Evolutionary conservation across 2,329 filamentous ascomycete genomes (phyloP), one percentile per base, ranked within the genome.

Genomic region (Penicillium sp.): DNA sequence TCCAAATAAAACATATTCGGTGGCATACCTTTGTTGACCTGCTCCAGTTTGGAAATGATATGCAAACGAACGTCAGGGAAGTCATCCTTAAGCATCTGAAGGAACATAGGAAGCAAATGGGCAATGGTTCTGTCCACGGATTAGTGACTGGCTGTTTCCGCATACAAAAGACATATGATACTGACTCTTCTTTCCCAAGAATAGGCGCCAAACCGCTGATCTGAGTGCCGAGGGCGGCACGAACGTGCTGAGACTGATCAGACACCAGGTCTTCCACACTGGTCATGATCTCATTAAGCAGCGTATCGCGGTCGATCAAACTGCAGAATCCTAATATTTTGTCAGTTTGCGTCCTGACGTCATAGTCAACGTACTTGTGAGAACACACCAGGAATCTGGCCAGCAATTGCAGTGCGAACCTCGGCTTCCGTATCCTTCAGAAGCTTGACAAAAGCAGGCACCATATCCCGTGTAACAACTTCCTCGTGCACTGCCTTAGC

Each of bases 31-130:
- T 97, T 91, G 81, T 99, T 99, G 65, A 99, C 95, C 64, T 96
- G 86, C 81, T 99, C 96, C 57, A 99, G 88, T 80, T 99, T 99
- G n/a, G 95, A 98, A 73, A 99, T 99, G 76, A 99, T 99, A 80
- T 99, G 96, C 60, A 99, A 87, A 63, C 95, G 90, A 54, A 99
- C 95, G 75, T 99, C 95, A 22, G 95, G 95, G 78, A 97, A 98
- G 74, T 99, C 95, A 72, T 99, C 95, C 84, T 98, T 99, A 71
- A 99, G 88, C 95, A 99, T 99, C 77, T 96, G 91, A 55, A 99
- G 84, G 79, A 99, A 98, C 94, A 99, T 99, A 55, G 95, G 95
- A 47, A 99, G 86, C 47, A 99, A 87, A 76, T 99, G 95, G 69
- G 95, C 90, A 67, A 96, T 98, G 34, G 95, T 99, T 78, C 91